Percentiles rank a stretch among this genome's conserved stretches.
Evolutionary conservation across 139 green algal species (phyloP).

Genomic region (Chlorella sp.): DNA sequence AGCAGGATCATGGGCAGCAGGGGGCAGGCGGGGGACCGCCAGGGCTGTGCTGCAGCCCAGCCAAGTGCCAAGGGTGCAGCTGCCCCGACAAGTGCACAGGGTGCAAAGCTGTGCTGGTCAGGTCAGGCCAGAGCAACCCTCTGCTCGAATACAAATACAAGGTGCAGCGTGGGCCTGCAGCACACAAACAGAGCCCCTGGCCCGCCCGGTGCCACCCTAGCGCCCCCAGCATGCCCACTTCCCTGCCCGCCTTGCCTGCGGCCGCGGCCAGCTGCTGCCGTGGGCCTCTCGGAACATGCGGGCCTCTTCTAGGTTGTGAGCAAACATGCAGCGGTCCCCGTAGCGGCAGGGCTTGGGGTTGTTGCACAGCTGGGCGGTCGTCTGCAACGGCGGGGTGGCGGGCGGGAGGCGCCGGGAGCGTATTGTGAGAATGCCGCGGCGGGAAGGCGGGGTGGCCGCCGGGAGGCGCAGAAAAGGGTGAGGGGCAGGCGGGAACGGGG

Average conservation of each 20-base stretch:
- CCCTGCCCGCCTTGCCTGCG: neutral
- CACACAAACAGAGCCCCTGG: too few species aligned
- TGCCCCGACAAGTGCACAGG: too few species aligned
- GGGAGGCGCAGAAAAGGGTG: neutral
- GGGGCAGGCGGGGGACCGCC: too few species aligned
- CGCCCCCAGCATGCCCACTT: neutral
- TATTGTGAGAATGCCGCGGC: neutral
- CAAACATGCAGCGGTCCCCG: slow-evolving; percentile 30
- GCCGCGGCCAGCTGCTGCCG: neutral
- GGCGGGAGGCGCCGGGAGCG: neutral
- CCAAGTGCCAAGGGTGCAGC: too few species aligned
- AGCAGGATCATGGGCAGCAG: too few species aligned
- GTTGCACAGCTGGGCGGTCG: neutral
- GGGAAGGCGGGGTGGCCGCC: neutral
- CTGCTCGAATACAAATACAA: neutral
- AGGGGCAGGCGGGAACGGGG: neutral
- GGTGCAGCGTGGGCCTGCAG: neutral
- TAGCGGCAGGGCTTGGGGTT: slow-evolving; percentile 2
- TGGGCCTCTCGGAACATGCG: neutral
- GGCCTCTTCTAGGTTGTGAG: neutral
- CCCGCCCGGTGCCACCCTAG: too few species aligned
- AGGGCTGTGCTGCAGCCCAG: too few species aligned
- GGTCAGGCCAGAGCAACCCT: too few species aligned
- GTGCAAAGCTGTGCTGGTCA: too few species aligned
- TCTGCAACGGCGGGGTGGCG: neutral